Evolutionary conservation across 1,284 basidiomycete species (phyloP).

Genomic region (Phellopilus nigrolimitatus): DNA sequence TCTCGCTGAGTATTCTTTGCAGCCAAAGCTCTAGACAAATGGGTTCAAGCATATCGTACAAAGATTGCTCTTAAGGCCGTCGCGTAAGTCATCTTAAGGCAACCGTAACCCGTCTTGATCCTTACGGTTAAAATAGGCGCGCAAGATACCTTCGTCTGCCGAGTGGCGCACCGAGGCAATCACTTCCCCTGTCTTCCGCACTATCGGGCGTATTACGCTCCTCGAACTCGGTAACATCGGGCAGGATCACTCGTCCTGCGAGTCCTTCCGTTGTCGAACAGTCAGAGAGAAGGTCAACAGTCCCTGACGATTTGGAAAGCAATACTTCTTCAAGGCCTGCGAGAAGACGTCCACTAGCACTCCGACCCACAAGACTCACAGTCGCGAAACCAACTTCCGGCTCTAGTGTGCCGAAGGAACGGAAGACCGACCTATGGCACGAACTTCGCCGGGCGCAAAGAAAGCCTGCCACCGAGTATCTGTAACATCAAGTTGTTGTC

Average conservation of each 20-base stretch:
- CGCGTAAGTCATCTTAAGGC: slow-evolving; percentile 53
- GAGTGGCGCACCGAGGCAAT: slow-evolving; percentile 22
- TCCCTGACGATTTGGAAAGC: slow-evolving; percentile 10
- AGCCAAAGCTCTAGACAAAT: slow-evolving; percentile 60
- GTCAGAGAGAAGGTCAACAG: background rate
- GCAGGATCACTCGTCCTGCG: slow-evolving; percentile 9
- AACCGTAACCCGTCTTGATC: slow-evolving; percentile 21
- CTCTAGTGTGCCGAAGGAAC: background rate
- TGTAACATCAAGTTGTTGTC: background rate
- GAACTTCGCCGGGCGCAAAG: slow-evolving; percentile 16
- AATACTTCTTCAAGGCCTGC: slow-evolving; percentile 3
- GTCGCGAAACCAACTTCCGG: slow-evolving; percentile 2
- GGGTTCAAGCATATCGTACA: slow-evolving; percentile 60
- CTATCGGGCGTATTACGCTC: slow-evolving; percentile 10
- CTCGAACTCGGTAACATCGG: slow-evolving; percentile 14
- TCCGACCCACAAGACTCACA: slow-evolving; percentile 8
- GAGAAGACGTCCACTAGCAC: slow-evolving; percentile 3
- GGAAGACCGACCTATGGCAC: slow-evolving; percentile 11
- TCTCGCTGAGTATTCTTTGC: slow-evolving; percentile 22
- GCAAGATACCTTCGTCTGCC: slow-evolving; percentile 70
- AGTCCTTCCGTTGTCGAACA: slow-evolving; percentile 1
- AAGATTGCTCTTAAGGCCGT: slow-evolving; percentile 75
- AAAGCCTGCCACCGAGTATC: slow-evolving; percentile 9
- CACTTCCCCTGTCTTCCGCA: slow-evolving; percentile 16
- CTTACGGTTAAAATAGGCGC: slow-evolving; percentile 35